phyloP scores from a whole-genome alignment of 2,329 filamentous ascomycete species.

The Ceratocystiopsis sp. region DNA sequence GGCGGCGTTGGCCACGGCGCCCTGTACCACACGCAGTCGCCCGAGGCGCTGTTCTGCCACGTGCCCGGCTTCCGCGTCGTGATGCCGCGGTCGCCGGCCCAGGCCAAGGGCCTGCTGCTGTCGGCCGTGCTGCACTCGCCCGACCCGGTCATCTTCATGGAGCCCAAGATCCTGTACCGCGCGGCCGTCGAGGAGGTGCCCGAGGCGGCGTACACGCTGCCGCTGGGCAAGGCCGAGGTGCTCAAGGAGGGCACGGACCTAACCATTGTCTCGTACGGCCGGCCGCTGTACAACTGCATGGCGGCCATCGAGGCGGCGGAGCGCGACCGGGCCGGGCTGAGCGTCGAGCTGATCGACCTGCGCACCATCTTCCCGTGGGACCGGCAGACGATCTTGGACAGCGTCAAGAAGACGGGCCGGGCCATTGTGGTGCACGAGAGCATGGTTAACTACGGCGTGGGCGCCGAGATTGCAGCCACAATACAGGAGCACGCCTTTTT shows the following conservation, averaged over 20 bases:
- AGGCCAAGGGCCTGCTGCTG: slow-evolving; percentile 76
- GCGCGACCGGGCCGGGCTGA: slow-evolving; percentile 53
- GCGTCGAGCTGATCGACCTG: slow-evolving; percentile 72
- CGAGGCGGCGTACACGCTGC: slow-evolving; percentile 61
- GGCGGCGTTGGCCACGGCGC: slow-evolving; percentile 82
- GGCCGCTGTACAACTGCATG: slow-evolving; percentile 71
- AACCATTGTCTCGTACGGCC: slow-evolving; percentile 81
- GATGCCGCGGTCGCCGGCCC: slow-evolving; percentile 67
- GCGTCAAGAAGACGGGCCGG: slow-evolving; percentile 72
- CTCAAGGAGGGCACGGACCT: slow-evolving; percentile 65
- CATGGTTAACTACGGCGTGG: slow-evolving; percentile 79
- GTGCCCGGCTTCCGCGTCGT: slow-evolving; percentile 74
- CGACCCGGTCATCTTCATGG: slow-evolving; percentile 84
- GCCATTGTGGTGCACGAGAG: slow-evolving; percentile 84
- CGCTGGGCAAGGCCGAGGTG: slow-evolving; percentile 71
- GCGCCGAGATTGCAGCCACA: slow-evolving; percentile 74
- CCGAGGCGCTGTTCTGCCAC: slow-evolving; percentile 76
- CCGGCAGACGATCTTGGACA: slow-evolving; percentile 59
- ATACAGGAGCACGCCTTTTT: slow-evolving; percentile 81
- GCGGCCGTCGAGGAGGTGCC: slow-evolving; percentile 87
- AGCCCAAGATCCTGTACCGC: slow-evolving; percentile 84
- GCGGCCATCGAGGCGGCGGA: slow-evolving; percentile 58
- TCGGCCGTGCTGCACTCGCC: slow-evolving; percentile 54
- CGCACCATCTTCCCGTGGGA: slow-evolving; percentile 89
- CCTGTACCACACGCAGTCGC: slow-evolving; percentile 76